Evolutionary conservation across 2,329 filamentous ascomycete genomes (phyloP).

Genomic region (Botrytis cinerea): DNA sequence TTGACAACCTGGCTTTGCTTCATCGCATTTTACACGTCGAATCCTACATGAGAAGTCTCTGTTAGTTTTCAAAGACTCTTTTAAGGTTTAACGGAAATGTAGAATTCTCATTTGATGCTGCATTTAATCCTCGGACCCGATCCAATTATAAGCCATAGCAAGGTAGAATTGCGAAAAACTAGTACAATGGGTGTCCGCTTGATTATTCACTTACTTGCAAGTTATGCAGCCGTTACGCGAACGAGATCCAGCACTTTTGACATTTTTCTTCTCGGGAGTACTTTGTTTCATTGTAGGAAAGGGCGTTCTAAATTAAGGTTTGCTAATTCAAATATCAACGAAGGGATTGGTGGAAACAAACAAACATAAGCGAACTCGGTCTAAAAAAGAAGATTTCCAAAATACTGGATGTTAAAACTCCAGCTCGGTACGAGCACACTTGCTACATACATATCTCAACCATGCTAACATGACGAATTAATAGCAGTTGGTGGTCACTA

Average conservation of each 20-base stretch:
- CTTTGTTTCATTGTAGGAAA: neutral
- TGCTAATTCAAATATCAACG: neutral
- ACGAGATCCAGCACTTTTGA: neutral
- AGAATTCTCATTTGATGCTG: neutral
- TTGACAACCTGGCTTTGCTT: neutral
- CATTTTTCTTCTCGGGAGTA: neutral
- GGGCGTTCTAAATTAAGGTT: neutral
- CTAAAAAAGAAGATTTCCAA: neutral
- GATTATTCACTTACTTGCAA: neutral
- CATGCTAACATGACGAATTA: neutral
- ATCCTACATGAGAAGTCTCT: neutral
- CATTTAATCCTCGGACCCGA: neutral
- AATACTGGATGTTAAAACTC: neutral
- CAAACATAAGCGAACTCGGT: neutral
- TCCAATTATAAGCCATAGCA: neutral
- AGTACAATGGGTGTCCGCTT: neutral
- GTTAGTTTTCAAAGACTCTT: neutral
- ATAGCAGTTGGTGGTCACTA: neutral
- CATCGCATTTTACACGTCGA: neutral
- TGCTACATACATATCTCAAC: neutral
- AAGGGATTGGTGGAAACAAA: neutral
- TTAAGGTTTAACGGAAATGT: neutral
- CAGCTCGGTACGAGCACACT: neutral
- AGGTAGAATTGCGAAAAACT: neutral
- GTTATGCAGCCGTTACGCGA: neutral